Conservation (phyloP, 2,329 filamentous ascomycete genomes). For the Phaeomoniella chlamydospora region DNA sequence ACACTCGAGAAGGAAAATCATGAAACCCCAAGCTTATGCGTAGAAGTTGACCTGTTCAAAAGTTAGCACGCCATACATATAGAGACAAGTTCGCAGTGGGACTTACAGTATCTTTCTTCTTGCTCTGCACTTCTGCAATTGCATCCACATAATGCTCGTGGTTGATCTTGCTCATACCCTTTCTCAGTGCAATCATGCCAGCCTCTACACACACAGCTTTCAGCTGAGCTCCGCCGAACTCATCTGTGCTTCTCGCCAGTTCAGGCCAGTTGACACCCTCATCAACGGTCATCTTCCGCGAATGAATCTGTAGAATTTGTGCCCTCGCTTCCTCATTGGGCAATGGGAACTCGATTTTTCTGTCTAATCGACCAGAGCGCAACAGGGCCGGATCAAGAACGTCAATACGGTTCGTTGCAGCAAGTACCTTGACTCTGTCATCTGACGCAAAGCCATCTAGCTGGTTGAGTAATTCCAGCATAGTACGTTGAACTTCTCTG, state of each 20-base stretch:
- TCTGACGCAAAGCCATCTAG: conserved; percentile 95
- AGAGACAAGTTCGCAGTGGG: conserved; percentile 8
- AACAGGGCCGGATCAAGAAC: conserved; percentile 85
- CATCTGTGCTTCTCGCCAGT: conserved; percentile 88
- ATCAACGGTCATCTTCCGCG: conserved; percentile 94
- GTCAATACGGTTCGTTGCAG: conserved; percentile 87
- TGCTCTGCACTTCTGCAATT: conserved; percentile 73
- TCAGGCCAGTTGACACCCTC: conserved; percentile 86
- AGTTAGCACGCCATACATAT: conserved; percentile 3
- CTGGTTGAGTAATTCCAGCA: conserved; percentile 97
- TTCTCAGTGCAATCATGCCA: conserved; percentile 93
- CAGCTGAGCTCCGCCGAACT: conserved; percentile 93
- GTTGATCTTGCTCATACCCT: conserved; percentile 88
- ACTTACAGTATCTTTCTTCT: conserved; percentile 72
- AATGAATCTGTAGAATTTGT: conserved; percentile 95
- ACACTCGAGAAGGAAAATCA: too few relatives aligned
- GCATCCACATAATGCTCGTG: conserved; percentile 99
- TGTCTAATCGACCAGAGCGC: conserved; percentile 79
- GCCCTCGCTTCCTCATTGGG: conserved; percentile 96
- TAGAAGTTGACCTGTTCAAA: conserved; percentile 16
- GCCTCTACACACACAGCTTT: conserved; percentile 98
- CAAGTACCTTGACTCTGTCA: conserved; percentile 90
- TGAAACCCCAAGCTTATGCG: conserved; percentile 8
- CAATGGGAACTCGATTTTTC: conserved; percentile 96
- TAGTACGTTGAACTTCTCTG: conserved; percentile 93